Conservation (phyloP, 2,329 filamentous ascomycete species). For the Reticulascus tulasneorum region DNA sequence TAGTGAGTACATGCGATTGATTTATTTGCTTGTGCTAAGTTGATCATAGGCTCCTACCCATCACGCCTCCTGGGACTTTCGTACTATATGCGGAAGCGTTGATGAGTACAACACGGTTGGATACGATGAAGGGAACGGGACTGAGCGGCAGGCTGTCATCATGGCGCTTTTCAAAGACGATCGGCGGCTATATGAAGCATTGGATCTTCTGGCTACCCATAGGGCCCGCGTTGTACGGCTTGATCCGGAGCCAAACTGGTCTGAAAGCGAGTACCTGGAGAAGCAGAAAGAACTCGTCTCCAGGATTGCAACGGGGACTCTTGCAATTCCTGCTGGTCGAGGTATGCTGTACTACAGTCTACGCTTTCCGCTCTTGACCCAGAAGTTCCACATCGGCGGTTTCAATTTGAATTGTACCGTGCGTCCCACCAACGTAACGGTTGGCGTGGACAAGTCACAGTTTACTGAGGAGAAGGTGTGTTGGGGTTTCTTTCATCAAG, state of each 20-base stretch:
- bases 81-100: conserved; percentile 66
- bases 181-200: conserved; percentile 81
- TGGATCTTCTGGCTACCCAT: conserved; percentile 78
- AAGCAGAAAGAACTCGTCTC: conserved; percentile 89
- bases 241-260: conserved; percentile 69
- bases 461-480: conserved; percentile 96
- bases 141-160: conserved; percentile 78
- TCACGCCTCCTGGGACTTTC: conserved; percentile 68
- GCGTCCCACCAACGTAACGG: conserved; percentile 85
- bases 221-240: conserved; percentile 77
- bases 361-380: conserved; percentile 82
- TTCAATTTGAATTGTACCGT: conserved; percentile 92
- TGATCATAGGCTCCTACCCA: conserved; percentile 56
- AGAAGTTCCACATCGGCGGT: conserved; percentile 83
- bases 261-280: conserved; percentile 83
- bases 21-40: not conserved
- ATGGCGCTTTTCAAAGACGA: conserved; percentile 88
- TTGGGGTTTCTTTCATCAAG: conserved; percentile 98
- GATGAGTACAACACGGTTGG: conserved; percentile 57
- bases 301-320: conserved; percentile 77
- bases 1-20: conserved; percentile 30
- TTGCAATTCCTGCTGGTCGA: conserved; percentile 83
- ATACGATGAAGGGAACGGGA: conserved; percentile 76
- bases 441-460: conserved; percentile 82
- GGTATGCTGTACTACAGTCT: conserved; percentile 86